A percentile compares a stretch with the other conserved stretches of the same genome.
phyloP scores from a whole-genome alignment of 2,329 filamentous ascomycete genomes.

The Emmonsia crescens region DNA sequence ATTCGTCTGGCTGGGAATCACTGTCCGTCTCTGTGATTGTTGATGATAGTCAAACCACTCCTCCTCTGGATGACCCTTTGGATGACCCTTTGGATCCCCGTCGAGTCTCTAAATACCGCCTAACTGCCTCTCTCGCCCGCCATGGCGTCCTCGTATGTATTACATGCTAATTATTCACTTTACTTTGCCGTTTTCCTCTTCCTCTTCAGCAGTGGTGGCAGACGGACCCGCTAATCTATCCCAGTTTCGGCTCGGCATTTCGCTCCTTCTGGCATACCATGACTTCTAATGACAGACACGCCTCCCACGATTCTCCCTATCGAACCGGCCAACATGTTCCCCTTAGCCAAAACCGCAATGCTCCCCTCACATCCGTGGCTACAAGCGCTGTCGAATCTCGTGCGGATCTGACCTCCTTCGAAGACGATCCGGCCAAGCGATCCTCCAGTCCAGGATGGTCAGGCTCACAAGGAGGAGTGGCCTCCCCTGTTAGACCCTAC shows the following conservation, averaged over 20 bases:
- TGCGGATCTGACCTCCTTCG: constrained; percentile 69
- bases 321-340: constrained; percentile 83
- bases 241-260: constrained; percentile 59
- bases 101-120: background rate
- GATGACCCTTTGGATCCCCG: background rate
- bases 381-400: constrained; percentile 80
- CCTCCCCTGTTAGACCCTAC: constrained; percentile 61
- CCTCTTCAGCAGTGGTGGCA: background rate
- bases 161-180: background rate
- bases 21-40: background rate
- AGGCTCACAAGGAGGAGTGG: constrained; percentile 43
- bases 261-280: constrained; percentile 93
- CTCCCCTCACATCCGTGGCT: constrained; percentile 74
- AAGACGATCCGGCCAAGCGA: constrained; percentile 54
- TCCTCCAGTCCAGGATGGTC: constrained; percentile 47
- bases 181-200: background rate
- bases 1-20: background rate
- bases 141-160: constrained; percentile 8
- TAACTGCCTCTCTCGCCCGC: background rate
- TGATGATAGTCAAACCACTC: background rate
- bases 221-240: background rate
- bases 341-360: constrained; percentile 68
- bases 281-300: constrained; percentile 71
- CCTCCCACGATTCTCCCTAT: constrained; percentile 84
- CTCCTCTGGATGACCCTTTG: too few species aligned